A percentile compares a stretch with the other conserved stretches of the same genome.
Conservation (phyloP, 1,284 basidiomycete genomes). For the Boletus semigastroideus region DNA sequence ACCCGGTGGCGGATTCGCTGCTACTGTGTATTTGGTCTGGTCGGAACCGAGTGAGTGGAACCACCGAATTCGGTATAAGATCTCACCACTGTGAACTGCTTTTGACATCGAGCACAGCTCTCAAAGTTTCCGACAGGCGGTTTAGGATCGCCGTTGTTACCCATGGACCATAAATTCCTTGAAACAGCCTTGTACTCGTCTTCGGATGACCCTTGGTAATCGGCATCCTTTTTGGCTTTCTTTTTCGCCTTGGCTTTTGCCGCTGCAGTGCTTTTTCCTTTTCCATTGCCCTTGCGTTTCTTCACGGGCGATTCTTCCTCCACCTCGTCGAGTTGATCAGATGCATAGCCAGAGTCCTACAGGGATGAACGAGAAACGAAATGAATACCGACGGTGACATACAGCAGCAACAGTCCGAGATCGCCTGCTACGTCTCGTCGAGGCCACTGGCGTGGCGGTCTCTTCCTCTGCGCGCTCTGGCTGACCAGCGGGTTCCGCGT, state of each 20-base stretch:
- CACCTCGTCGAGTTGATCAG: constrained; percentile 70
- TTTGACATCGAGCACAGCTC: constrained; percentile 79
- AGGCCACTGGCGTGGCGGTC: constrained; percentile 6
- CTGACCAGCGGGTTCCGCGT: constrained; percentile 21
- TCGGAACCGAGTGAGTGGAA: constrained; percentile 4
- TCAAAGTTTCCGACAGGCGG: constrained; percentile 81
- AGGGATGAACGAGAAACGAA: neutral
- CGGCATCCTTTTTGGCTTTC: constrained; percentile 45
- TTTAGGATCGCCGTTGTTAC: constrained; percentile 46
- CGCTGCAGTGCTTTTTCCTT: constrained; percentile 37
- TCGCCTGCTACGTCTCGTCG: constrained; percentile 13
- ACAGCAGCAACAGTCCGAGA: constrained; percentile 6
- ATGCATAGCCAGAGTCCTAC: constrained; percentile 57
- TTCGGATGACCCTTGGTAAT: constrained; percentile 47
- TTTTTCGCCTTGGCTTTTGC: constrained; percentile 51
- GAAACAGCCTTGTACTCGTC: constrained; percentile 62
- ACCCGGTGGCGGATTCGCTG: constrained; percentile 65
- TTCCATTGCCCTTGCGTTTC: constrained; percentile 39
- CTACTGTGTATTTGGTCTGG: constrained; percentile 84
- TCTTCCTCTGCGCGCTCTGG: constrained; percentile 2
- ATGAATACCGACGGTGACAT: neutral
- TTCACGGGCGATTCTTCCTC: constrained; percentile 40
- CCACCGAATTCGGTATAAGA: neutral
- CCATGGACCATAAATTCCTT: constrained; percentile 41
- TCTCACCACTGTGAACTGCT: constrained; percentile 84